Conservation (phyloP, 169 alveolate species). For the Eimeria tenella region DNA sequence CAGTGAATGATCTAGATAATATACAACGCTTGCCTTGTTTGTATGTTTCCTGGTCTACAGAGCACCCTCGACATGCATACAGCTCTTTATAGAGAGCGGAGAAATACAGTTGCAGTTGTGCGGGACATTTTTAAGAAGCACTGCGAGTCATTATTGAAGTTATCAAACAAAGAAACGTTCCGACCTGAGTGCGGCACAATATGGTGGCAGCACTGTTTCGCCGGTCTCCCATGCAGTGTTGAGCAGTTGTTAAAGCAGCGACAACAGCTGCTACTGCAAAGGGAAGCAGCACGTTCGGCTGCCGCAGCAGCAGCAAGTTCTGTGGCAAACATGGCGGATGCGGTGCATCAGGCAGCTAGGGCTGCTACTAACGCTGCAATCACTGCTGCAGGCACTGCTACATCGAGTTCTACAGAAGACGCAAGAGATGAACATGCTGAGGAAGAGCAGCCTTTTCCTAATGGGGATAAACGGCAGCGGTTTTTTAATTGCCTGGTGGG, state of each 20-base stretch:
- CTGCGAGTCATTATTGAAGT: not conserved
- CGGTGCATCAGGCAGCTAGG: constrained; percentile 47
- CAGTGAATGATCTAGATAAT: too few relatives aligned
- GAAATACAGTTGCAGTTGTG: not conserved
- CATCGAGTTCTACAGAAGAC: not conserved
- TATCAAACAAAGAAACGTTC: not conserved
- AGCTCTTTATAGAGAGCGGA: constrained; percentile 35
- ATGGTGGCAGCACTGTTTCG: constrained; percentile 73
- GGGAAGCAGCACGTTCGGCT: constrained; percentile 24
- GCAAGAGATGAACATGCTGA: not conserved
- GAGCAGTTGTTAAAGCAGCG: constrained; percentile 60
- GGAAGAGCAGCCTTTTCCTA: not conserved
- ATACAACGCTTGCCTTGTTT: not conserved
- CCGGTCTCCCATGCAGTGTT: constrained; percentile 48
- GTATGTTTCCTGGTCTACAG: not conserved
- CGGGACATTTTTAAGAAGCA: not conserved
- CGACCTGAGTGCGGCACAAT: constrained; percentile 3
- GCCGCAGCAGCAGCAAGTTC: constrained; percentile 30
- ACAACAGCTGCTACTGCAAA: constrained; percentile 19
- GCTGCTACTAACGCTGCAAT: constrained; percentile 47
- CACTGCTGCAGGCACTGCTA: constrained; percentile 1
- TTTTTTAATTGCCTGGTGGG: constrained; percentile 51
- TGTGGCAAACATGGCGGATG: not conserved
- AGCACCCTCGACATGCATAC: constrained; percentile 57
- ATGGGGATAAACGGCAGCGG: constrained; percentile 8